Conservation (phyloP, 78 protist genomes). For the Corallochytrium limacisporum region DNA sequence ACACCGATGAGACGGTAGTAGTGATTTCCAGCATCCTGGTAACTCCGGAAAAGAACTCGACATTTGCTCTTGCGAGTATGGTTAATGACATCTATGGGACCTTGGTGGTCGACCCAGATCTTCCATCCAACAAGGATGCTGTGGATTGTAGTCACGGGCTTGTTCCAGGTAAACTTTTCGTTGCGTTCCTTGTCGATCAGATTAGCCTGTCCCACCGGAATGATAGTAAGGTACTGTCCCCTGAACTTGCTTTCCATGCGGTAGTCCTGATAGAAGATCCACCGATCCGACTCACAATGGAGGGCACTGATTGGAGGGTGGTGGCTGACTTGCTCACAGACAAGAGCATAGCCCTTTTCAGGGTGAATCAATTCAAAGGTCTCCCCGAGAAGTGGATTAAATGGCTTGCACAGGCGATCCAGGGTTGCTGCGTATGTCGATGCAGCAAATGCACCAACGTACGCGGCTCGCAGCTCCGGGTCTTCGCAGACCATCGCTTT, state of each 20-base stretch:
- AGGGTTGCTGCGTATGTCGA: constrained; percentile 1
- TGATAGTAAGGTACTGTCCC: constrained; percentile 6
- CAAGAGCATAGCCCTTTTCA: background rate
- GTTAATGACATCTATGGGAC: no score
- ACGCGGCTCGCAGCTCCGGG: background rate
- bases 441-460: constrained; percentile 7
- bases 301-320: constrained; percentile 32
- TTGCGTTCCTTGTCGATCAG: background rate
- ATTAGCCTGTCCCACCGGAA: background rate
- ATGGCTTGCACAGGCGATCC: constrained; percentile 19
- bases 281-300: background rate
- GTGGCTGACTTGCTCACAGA: constrained; percentile 14
- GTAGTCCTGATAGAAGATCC: constrained; percentile 17
- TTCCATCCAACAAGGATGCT: constrained; percentile 20
- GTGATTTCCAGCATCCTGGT: no score
- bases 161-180: constrained; percentile 22
- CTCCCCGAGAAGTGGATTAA: constrained; percentile 32
- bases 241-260: constrained; percentile 18
- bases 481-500: background rate
- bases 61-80: no score
- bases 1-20: no score
- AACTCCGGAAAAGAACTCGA: no score
- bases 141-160: constrained; percentile 18
- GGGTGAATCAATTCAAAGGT: constrained; percentile 15
- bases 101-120: constrained; percentile 19